Evolutionary conservation across 75 land plant species (phyloP).

Genomic region (Ceratopteris richardii): DNA sequence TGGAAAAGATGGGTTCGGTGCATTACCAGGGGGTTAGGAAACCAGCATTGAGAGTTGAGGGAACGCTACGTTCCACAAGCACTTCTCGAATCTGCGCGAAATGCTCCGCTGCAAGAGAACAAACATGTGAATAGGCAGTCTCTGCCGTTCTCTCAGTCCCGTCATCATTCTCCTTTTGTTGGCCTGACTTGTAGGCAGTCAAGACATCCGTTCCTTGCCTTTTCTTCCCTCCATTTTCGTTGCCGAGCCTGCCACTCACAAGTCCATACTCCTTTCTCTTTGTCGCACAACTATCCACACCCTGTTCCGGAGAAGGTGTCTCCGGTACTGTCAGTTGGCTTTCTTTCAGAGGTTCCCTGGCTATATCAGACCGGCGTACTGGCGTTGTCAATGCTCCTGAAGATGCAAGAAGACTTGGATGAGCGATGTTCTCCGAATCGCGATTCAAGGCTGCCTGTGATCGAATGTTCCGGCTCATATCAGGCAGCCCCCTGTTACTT

Average conservation of each 20-base stretch:
- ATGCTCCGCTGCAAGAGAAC: constrained; percentile 64
- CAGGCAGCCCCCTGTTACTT: constrained; percentile 16
- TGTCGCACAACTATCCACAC: constrained; percentile 23
- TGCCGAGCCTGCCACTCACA: constrained; percentile 42
- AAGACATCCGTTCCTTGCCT: constrained; percentile 35
- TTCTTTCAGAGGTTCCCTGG: constrained; percentile 58
- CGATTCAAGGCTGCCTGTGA: constrained; percentile 7
- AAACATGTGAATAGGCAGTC: constrained; percentile 64
- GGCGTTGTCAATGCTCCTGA: constrained; percentile 36
- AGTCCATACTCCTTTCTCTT: constrained; percentile 46
- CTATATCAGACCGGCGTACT: constrained; percentile 29
- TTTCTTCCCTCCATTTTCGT: constrained; percentile 14
- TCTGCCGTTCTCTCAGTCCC: constrained; percentile 13
- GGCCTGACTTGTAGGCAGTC: background rate
- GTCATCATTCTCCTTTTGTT: constrained; percentile 1
- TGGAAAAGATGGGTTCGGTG: background rate
- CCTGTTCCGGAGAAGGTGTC: constrained; percentile 88
- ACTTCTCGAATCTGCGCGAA: constrained; percentile 83
- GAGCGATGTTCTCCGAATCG: constrained; percentile 50
- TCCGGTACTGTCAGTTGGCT: constrained; percentile 89
- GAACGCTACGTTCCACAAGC: constrained; percentile 67
- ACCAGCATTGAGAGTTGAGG: constrained; percentile 76
- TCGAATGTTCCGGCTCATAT: constrained; percentile 41
- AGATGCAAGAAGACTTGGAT: constrained; percentile 13
- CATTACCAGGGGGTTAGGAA: constrained; percentile 82